Conservation (phyloP, 768 basidiomycete species). For the Candolleomyces aberdarensis region DNA sequence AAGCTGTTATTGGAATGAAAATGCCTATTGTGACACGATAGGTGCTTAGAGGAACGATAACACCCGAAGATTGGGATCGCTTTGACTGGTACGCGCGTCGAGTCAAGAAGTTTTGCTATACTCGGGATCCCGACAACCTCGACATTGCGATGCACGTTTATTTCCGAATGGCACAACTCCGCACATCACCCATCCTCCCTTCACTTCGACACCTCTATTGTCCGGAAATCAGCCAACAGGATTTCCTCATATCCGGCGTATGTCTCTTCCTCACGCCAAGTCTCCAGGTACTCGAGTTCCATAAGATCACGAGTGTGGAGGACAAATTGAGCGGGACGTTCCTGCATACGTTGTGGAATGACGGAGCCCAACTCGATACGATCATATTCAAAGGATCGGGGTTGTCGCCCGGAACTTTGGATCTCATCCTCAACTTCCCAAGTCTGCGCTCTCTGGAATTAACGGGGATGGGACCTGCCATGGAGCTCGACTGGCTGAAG, state of each 20-base stretch:
- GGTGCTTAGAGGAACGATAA: conserved; percentile 27
- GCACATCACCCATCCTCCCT: conserved; percentile 23
- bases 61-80: conserved; percentile 24
- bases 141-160: conserved; percentile 35
- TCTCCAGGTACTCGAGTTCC: conserved; percentile 24
- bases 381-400: conserved; percentile 22
- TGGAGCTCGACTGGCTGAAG: conserved; percentile 21
- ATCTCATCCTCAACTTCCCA: conserved; percentile 18
- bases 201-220: conserved; percentile 25
- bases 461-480: conserved; percentile 22
- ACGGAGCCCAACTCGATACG: conserved; percentile 24
- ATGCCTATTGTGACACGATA: neutral
- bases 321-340: conserved; percentile 32
- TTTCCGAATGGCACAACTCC: conserved; percentile 29
- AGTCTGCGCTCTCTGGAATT: conserved; percentile 21
- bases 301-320: conserved; percentile 26
- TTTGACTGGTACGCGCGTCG: conserved; percentile 30
- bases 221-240: conserved; percentile 24
- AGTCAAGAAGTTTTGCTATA: conserved; percentile 27
- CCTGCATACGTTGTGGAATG: conserved; percentile 23
- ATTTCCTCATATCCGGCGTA: conserved; percentile 31
- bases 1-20: neutral
- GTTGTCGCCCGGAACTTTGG: conserved; percentile 24
- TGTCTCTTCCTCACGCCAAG: conserved; percentile 31
- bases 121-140: conserved; percentile 23